Conservation (phyloP, 225 moss, liverwort and hornwort genomes). For the Physcomitrellopsis africana region DNA sequence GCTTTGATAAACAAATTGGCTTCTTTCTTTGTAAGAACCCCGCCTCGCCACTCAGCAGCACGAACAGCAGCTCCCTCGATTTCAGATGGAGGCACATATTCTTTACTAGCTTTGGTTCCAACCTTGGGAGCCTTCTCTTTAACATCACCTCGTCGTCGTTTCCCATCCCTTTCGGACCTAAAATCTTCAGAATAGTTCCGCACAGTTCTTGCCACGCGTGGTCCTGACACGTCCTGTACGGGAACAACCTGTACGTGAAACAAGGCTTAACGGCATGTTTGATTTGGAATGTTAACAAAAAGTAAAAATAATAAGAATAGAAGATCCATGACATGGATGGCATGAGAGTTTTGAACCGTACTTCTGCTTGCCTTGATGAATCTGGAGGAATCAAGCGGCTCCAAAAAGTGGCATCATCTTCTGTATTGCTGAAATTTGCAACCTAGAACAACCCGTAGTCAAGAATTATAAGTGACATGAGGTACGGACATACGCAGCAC, state of each 20-base stretch:
- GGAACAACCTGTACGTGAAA: constrained; percentile 53
- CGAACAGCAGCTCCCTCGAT: constrained; percentile 88
- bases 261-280: constrained; percentile 50
- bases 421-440: constrained; percentile 97
- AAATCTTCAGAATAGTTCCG: constrained; percentile 87
- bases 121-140: constrained; percentile 83
- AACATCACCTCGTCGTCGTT: constrained; percentile 77
- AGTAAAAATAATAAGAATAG: not conserved
- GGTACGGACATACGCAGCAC: constrained; percentile 18
- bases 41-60: constrained; percentile 78
- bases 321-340: constrained; percentile 4
- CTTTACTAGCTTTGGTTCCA: constrained; percentile 62
- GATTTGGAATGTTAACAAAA: not conserved
- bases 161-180: constrained; percentile 67
- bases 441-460: constrained; percentile 54
- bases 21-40: constrained; percentile 86
- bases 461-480: constrained; percentile 23
- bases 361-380: constrained; percentile 80
- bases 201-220: constrained; percentile 82
- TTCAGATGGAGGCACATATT: constrained; percentile 52
- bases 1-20: constrained; percentile 90
- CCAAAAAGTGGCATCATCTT: constrained; percentile 99
- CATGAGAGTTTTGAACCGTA: constrained; percentile 34
- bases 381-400: constrained; percentile 96
- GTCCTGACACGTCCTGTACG: constrained; percentile 70